Percentiles rank a stretch among this genome's conserved stretches.
These are phyloP conservation scores for Prosopis cineraria DNA, from an alignment of 306 rosid genomes.

Conservation along the genomic window DNA sequence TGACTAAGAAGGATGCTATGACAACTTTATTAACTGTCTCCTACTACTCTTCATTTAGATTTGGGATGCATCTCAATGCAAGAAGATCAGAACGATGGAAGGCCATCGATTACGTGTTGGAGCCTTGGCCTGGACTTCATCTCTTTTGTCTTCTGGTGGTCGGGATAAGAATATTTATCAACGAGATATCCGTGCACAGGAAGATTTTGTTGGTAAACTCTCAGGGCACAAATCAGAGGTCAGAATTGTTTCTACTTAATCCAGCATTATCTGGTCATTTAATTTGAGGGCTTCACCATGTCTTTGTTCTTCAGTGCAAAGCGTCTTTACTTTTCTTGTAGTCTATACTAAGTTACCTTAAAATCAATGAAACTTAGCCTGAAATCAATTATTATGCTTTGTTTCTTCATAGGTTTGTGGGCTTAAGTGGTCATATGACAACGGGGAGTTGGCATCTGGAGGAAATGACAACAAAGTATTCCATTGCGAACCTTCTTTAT, in stretches of 20 bases:
- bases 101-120: slow-evolving; percentile 85
- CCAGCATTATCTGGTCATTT: slow-evolving; percentile 33
- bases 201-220: slow-evolving; percentile 86
- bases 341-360: neutral
- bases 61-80: slow-evolving; percentile 94
- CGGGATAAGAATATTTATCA: slow-evolving; percentile 93
- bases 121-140: slow-evolving; percentile 93
- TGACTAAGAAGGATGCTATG: slow-evolving; percentile 25
- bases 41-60: slow-evolving; percentile 54
- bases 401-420: slow-evolving; percentile 79
- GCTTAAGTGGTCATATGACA: slow-evolving; percentile 92
- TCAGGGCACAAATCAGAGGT: slow-evolving; percentile 99
- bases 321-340: slow-evolving; percentile 1
- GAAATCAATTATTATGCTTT: slow-evolving; percentile 30
- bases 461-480: slow-evolving; percentile 98
- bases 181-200: slow-evolving; percentile 89
- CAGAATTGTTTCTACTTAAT: slow-evolving; percentile 32
- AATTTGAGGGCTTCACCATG: neutral
- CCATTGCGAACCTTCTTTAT: slow-evolving; percentile 18
- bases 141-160: slow-evolving; percentile 91
- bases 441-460: slow-evolving; percentile 98
- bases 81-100: slow-evolving; percentile 83
- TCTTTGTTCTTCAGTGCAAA: neutral
- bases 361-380: slow-evolving; percentile 4
- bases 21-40: slow-evolving; percentile 23